Evolutionary conservation across 306 rosid genomes (phyloP).

Genomic region (Rosa lucieae): DNA sequence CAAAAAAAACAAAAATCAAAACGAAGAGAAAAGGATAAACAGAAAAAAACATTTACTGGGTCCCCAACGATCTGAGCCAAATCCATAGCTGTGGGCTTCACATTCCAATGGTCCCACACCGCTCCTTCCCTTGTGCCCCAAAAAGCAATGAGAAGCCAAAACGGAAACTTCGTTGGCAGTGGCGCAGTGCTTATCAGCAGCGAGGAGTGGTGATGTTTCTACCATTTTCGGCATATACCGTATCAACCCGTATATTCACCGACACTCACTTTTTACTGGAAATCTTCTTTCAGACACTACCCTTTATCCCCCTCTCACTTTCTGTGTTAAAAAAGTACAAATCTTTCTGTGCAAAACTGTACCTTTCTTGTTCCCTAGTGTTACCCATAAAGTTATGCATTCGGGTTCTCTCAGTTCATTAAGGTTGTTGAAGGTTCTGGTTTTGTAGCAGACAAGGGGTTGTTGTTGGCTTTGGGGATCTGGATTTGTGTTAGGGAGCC

Average conservation of each 20-base stretch:
- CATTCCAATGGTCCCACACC: not conserved
- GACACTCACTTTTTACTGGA: not conserved
- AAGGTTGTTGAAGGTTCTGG: not conserved
- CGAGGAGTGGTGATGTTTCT: not conserved
- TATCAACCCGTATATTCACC: not conserved
- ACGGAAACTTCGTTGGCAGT: slow-evolving; percentile 2
- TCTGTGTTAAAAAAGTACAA: not conserved
- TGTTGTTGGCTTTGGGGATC: slow-evolving; percentile 33
- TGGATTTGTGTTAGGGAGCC: slow-evolving; percentile 34
- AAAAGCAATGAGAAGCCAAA: not conserved
- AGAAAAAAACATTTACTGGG: not conserved
- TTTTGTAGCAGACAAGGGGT: slow-evolving; percentile 2
- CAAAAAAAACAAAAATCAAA: too few relatives aligned
- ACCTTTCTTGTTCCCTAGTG: slow-evolving; percentile 8
- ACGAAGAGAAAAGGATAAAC: not conserved
- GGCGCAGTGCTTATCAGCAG: not conserved
- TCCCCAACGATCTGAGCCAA: not conserved
- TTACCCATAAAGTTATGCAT: not conserved
- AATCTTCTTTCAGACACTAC: not conserved
- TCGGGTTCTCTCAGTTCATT: slow-evolving; percentile 12
- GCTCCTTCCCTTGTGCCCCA: not conserved
- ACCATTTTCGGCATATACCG: not conserved
- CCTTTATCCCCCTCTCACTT: not conserved
- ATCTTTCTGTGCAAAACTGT: not conserved
- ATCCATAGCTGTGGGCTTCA: not conserved